These are phyloP conservation scores for Rhizophora mangle DNA, from an alignment of 345 rosid genomes.

Conservation along the genomic window DNA sequence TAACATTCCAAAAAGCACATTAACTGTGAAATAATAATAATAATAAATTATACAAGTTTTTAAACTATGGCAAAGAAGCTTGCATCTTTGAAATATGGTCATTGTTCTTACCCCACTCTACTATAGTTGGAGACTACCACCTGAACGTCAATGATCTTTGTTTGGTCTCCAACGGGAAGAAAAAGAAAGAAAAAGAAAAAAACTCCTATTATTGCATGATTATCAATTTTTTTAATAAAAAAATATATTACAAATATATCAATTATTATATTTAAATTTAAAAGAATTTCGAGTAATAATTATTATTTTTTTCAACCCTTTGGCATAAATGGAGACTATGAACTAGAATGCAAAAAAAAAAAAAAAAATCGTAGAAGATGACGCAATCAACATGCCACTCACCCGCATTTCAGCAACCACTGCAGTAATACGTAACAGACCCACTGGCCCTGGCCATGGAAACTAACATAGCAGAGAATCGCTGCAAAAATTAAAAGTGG, in stretches of 20 bases:
- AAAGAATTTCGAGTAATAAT: too few relatives aligned
- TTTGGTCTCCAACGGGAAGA: too few relatives aligned
- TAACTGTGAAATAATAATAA: neutral
- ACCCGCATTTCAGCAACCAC: constrained; percentile 5
- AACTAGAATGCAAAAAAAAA: neutral
- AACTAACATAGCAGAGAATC: neutral
- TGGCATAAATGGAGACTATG: neutral
- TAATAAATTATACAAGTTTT: neutral
- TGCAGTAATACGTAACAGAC: neutral
- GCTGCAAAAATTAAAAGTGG: neutral
- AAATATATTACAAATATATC: too few relatives aligned
- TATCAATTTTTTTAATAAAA: neutral
- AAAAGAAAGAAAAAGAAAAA: too few relatives aligned
- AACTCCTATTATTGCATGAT: too few relatives aligned
- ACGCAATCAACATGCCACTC: constrained; percentile 38
- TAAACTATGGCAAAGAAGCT: too few relatives aligned
- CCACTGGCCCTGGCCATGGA: neutral
- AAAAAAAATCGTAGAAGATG: constrained; percentile 26
- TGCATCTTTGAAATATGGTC: too few relatives aligned
- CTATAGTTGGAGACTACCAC: too few relatives aligned
- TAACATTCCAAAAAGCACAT: neutral
- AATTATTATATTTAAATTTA: too few relatives aligned
- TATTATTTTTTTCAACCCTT: neutral
- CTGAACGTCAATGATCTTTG: too few relatives aligned
- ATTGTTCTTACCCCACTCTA: too few relatives aligned